Conservation (phyloP, 2,329 filamentous ascomycete species). For the Curvularia verruculosa region DNA sequence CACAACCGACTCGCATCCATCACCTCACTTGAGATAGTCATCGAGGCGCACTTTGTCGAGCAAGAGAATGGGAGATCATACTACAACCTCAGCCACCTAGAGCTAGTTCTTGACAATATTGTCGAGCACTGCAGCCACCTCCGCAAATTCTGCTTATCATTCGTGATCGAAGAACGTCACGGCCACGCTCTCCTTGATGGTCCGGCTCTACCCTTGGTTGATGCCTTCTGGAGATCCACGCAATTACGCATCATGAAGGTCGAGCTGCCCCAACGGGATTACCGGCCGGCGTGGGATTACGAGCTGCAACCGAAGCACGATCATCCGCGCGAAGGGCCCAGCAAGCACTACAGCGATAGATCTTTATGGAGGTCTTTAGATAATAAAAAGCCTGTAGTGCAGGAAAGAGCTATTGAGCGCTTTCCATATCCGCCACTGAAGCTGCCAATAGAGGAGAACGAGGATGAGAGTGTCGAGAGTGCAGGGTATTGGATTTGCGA, state of each 20-base stretch:
- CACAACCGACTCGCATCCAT: constrained; percentile 12
- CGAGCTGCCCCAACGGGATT: constrained; percentile 4
- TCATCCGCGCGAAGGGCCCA: constrained; percentile 5
- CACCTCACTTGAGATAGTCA: constrained; percentile 10
- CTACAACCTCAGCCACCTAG: constrained; percentile 3
- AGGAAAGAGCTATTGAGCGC: constrained; percentile 14
- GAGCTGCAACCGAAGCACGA: no score
- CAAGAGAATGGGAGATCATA: background rate
- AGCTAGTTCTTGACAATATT: constrained; percentile 17
- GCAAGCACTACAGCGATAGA: background rate
- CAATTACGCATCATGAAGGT: constrained; percentile 15
- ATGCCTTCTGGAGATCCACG: constrained; percentile 9
- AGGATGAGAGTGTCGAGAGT: constrained; percentile 8
- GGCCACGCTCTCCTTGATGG: background rate
- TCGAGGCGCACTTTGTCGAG: background rate
- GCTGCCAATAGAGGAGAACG: constrained; percentile 4
- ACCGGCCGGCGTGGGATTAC: background rate
- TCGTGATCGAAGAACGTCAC: background rate
- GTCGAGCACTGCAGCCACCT: constrained; percentile 9
- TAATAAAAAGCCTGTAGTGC: constrained; percentile 2
- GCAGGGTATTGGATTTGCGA: constrained; percentile 14
- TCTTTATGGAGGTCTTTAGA: constrained; percentile 14
- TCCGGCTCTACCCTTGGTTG: constrained; percentile 8
- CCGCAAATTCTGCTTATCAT: constrained; percentile 6
- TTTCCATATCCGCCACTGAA: constrained; percentile 13